Percentiles rank a stretch among this genome's conserved stretches.
Conservation (phyloP, 2,329 filamentous ascomycete species). For the Epichloe hybrida region DNA sequence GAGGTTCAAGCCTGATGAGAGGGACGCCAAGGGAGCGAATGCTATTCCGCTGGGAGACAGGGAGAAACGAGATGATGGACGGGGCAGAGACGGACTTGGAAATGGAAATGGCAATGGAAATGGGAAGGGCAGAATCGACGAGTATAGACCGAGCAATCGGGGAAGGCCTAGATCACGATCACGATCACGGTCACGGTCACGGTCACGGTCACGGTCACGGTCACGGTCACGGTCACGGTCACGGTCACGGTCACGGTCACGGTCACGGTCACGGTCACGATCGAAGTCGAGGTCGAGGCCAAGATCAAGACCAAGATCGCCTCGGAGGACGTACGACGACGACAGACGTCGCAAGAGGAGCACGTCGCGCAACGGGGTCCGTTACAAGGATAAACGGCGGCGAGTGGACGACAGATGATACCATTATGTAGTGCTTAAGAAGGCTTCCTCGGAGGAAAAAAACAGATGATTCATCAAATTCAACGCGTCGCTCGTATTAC, state of each 20-base stretch:
- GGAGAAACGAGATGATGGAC: constrained; percentile 14
- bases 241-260: no score
- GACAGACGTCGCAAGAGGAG: constrained; percentile 42
- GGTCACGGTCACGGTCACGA: no score
- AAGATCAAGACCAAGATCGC: constrained; percentile 26
- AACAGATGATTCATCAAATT: no score
- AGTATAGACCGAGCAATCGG: neutral
- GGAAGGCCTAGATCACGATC: constrained; percentile 14
- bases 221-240: no score
- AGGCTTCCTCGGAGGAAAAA: no score
- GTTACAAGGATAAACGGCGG: constrained; percentile 47
- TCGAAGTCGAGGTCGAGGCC: constrained; percentile 23
- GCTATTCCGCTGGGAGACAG: constrained; percentile 49
- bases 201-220: no score
- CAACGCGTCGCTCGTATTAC: no score
- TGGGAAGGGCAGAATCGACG: neutral
- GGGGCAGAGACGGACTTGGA: neutral
- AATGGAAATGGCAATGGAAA: no score
- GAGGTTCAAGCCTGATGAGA: constrained; percentile 27
- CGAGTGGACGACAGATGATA: constrained; percentile 31
- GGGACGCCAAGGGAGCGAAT: constrained; percentile 48
- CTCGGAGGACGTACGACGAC: constrained; percentile 28
- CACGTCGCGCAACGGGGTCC: constrained; percentile 38
- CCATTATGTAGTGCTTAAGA: neutral
- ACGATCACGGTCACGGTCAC: constrained; percentile 18